phyloP scores from a whole-genome alignment of 768 basidiomycete genomes.

The Trametes meyenii region DNA sequence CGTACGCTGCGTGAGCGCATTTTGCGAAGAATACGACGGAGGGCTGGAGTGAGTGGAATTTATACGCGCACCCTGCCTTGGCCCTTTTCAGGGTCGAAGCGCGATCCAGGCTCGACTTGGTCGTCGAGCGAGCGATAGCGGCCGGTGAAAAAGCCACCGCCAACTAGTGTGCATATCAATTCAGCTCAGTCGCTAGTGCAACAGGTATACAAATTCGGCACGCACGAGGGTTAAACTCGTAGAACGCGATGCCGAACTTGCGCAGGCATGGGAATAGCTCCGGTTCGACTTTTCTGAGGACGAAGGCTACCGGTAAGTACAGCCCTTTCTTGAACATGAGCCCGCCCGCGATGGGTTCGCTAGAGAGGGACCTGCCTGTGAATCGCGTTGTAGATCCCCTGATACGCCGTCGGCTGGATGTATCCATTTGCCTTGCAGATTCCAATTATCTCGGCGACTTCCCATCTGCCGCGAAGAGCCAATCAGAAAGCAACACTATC shows the following conservation, averaged over 20 bases:
- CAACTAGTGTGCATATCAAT: slow-evolving; percentile 29
- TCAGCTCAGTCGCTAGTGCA: not conserved
- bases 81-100: slow-evolving; percentile 50
- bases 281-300: slow-evolving; percentile 33
- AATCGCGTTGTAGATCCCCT: slow-evolving; percentile 50
- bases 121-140: slow-evolving; percentile 39
- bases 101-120: slow-evolving; percentile 50
- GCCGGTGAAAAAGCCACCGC: slow-evolving; percentile 47
- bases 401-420: slow-evolving; percentile 52
- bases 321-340: no score
- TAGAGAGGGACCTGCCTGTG: not conserved
- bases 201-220: slow-evolving; percentile 39
- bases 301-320: slow-evolving; percentile 9
- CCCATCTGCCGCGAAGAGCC: slow-evolving; percentile 32
- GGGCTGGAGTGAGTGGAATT: slow-evolving; percentile 34
- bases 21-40: no score
- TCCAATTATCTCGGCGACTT: slow-evolving; percentile 48
- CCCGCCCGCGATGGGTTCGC: no score
- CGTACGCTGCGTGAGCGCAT: not conserved
- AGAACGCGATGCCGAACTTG: slow-evolving; percentile 45
- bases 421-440: slow-evolving; percentile 48
- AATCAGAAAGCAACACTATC: not conserved
- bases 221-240: slow-evolving; percentile 44
- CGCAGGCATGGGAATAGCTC: slow-evolving; percentile 48
- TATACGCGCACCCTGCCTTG: slow-evolving; percentile 41